Evolutionary conservation across 2,329 filamentous ascomycete genomes (phyloP).

Genomic region (Thelonectria blattea): DNA sequence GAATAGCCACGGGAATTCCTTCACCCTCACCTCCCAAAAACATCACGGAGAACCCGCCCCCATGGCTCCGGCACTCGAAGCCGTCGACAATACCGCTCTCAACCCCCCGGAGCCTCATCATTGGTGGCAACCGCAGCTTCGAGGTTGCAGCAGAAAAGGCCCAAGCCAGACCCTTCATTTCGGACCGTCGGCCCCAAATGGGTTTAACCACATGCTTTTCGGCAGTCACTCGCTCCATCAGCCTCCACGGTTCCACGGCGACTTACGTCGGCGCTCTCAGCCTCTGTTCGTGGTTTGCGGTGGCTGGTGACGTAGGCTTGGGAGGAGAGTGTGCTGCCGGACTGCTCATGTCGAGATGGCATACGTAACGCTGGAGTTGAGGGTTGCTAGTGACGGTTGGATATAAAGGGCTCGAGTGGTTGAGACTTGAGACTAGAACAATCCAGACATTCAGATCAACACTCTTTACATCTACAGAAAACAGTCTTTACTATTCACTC

Average conservation of each 20-base stretch:
- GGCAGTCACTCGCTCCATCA: background rate
- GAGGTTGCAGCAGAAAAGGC: background rate
- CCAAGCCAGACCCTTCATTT: slow-evolving; percentile 11
- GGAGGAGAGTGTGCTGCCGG: background rate
- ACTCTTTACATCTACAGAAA: background rate
- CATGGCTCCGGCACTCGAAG: background rate
- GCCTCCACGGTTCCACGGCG: background rate
- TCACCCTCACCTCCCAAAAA: background rate
- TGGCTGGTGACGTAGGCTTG: slow-evolving; percentile 12
- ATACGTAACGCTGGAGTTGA: background rate
- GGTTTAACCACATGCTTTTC: background rate
- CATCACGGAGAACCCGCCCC: background rate
- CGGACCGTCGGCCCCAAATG: slow-evolving; percentile 8
- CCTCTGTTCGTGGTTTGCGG: background rate
- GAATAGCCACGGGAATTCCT: slow-evolving; percentile 3
- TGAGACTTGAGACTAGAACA: background rate
- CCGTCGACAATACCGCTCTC: background rate
- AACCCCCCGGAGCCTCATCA: background rate
- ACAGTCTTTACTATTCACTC: background rate
- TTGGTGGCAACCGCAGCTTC: slow-evolving; percentile 1
- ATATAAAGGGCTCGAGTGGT: slow-evolving; percentile 4
- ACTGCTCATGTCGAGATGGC: background rate
- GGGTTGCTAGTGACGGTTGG: background rate
- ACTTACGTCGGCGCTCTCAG: slow-evolving; percentile 1
- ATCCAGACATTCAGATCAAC: background rate